These are phyloP conservation scores for Castanea mollissima DNA, from an alignment of 306 rosid genomes.

Conservation along the genomic window DNA sequence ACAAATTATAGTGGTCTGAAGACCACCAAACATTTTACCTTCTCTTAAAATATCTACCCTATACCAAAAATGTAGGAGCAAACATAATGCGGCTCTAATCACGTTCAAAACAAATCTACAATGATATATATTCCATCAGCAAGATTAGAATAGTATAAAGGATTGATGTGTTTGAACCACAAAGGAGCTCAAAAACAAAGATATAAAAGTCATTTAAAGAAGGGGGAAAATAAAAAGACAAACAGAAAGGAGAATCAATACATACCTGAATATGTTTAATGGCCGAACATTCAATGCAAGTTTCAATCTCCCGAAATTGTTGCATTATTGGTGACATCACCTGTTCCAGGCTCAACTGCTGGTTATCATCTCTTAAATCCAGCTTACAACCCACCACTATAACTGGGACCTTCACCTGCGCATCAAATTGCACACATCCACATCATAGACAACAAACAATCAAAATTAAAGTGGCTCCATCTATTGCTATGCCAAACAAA, in stretches of 20 bases:
- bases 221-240: neutral
- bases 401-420: conserved; percentile 92
- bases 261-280: conserved; percentile 88
- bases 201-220: neutral
- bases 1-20: neutral
- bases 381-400: conserved; percentile 97
- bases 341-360: conserved; percentile 85
- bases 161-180: neutral
- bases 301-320: conserved; percentile 97
- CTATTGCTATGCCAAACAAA: neutral
- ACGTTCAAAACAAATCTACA: neutral
- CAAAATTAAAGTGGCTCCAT: neutral
- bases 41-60: neutral
- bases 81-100: neutral
- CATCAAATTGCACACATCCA: conserved; percentile 24
- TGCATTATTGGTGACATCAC: conserved; percentile 99
- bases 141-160: neutral
- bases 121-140: neutral
- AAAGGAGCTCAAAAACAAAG: neutral
- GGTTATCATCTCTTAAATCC: conserved; percentile 92
- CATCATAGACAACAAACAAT: conserved; percentile 10
- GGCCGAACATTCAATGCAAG: conserved; percentile 97
- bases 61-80: neutral
- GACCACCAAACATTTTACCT: neutral
- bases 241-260: neutral